Percentiles rank a stretch among this genome's conserved stretches.
Evolutionary conservation across 305 asterid genomes (phyloP).

Genomic region (Fraxinus platypoda): DNA sequence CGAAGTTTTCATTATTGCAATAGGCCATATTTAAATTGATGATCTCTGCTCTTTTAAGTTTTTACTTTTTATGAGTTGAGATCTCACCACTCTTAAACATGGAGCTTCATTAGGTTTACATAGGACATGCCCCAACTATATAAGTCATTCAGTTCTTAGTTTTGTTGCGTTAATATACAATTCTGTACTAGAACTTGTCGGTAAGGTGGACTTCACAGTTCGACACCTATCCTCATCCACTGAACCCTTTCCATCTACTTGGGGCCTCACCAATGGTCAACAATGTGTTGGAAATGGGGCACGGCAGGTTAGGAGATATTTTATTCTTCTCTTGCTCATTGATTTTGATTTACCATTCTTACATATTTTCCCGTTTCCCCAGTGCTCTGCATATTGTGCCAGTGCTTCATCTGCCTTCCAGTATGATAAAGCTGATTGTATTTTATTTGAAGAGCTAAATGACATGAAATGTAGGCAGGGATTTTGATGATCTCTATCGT

Average conservation of each 20-base stretch:
- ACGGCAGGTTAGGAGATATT: conserved; percentile 53
- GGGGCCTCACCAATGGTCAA: conserved; percentile 52
- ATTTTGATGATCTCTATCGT: not conserved
- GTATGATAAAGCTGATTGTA: not conserved
- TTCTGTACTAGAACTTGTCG: conserved; percentile 62
- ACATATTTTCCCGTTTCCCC: conserved; percentile 24
- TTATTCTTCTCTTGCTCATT: conserved; percentile 11
- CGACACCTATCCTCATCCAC: conserved; percentile 87
- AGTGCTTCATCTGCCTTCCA: conserved; percentile 49
- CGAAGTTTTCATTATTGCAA: not conserved
- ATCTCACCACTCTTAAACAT: not conserved
- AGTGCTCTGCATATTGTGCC: conserved; percentile 89
- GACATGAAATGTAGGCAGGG: not conserved
- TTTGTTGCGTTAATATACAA: not conserved
- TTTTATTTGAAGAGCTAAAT: not conserved
- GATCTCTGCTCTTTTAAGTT: not conserved
- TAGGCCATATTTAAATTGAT: not conserved
- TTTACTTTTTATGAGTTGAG: not conserved
- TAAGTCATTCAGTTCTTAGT: not conserved
- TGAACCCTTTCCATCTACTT: conserved; percentile 59
- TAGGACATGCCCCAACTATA: not conserved
- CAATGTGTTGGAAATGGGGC: conserved; percentile 72
- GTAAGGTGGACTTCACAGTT: conserved; percentile 95
- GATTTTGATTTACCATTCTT: conserved; percentile 6
- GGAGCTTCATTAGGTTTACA: not conserved